phyloP scores from a whole-genome alignment of 2,329 filamentous ascomycete species.

The Neofusicoccum sp. region DNA sequence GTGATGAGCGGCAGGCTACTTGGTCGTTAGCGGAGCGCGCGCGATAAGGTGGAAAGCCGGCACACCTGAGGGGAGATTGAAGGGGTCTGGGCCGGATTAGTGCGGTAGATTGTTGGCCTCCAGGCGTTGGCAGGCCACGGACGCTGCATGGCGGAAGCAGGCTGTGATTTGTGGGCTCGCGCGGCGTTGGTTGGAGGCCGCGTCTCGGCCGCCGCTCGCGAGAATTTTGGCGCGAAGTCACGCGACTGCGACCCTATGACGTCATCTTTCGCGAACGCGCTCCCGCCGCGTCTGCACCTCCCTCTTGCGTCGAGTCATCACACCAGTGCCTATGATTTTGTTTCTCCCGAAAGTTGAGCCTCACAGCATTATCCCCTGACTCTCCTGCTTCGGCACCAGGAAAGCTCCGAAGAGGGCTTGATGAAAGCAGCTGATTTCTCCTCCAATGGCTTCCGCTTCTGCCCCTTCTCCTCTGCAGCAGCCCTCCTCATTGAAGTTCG shows the following conservation, averaged over 20 bases:
- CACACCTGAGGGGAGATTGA: not conserved
- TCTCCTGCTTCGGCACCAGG: no score
- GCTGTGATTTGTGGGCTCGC: constrained; percentile 5
- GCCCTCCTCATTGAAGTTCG: no score
- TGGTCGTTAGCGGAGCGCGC: not conserved
- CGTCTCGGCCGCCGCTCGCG: not conserved
- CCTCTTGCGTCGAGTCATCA: not conserved
- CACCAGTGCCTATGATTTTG: no score
- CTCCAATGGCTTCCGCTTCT: no score
- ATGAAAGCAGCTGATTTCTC: no score
- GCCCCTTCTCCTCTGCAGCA: no score
- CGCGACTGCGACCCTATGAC: not conserved
- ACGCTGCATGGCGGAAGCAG: not conserved
- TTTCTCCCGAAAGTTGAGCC: no score
- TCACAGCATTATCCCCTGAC: no score
- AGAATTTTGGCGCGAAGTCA: not conserved
- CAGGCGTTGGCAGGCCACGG: not conserved
- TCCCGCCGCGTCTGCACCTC: not conserved
- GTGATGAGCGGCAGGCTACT: not conserved
- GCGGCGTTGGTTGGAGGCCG: not conserved
- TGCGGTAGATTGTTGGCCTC: not conserved
- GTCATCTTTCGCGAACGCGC: not conserved
- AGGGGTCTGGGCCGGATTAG: constrained; percentile 1
- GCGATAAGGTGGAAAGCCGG: not conserved
- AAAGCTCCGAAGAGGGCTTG: no score